Conservation (phyloP, 192 early-diverging fungal species). For the Fimicolochytrium jonesii region DNA sequence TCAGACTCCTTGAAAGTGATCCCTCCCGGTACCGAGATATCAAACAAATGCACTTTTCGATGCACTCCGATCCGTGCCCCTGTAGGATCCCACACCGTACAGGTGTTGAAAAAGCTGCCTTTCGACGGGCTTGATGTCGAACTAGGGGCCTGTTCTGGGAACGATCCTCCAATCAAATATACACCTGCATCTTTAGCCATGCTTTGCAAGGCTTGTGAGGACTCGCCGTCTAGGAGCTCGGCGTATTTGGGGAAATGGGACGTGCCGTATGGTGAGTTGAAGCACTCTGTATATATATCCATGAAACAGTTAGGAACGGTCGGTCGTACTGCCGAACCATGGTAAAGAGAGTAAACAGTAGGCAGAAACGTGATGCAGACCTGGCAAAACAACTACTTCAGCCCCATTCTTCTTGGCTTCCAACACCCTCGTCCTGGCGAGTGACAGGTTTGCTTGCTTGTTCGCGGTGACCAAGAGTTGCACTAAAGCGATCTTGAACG, state of each 20-base stretch:
- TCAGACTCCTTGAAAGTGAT: conserved; percentile 88
- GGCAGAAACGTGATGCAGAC: no score
- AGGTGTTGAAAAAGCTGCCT: conserved; percentile 68
- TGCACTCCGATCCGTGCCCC: conserved; percentile 16
- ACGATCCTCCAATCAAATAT: conserved; percentile 78
- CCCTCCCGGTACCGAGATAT: conserved; percentile 86
- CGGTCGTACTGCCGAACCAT: no score
- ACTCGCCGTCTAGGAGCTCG: conserved; percentile 72
- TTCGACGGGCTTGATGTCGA: background rate
- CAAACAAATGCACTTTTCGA: conserved; percentile 75
- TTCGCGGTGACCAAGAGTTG: conserved; percentile 76
- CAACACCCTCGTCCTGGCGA: conserved; percentile 74
- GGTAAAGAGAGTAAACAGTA: no score
- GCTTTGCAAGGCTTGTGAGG: conserved; percentile 63
- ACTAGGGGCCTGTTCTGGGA: conserved; percentile 88
- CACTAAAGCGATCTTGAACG: conserved; percentile 41
- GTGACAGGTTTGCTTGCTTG: conserved; percentile 74
- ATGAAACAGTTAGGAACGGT: no score
- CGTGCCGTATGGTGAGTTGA: conserved; percentile 97
- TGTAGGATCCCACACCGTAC: conserved; percentile 69
- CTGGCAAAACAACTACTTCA: conserved; percentile 87
- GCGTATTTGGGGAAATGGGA: conserved; percentile 87
- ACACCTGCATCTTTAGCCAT: conserved; percentile 88
- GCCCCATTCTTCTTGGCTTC: conserved; percentile 80
- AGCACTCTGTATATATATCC: conserved; percentile 97